phyloP scores from a whole-genome alignment of 176 grass and related monocot species.

The Thalia dealbata region DNA sequence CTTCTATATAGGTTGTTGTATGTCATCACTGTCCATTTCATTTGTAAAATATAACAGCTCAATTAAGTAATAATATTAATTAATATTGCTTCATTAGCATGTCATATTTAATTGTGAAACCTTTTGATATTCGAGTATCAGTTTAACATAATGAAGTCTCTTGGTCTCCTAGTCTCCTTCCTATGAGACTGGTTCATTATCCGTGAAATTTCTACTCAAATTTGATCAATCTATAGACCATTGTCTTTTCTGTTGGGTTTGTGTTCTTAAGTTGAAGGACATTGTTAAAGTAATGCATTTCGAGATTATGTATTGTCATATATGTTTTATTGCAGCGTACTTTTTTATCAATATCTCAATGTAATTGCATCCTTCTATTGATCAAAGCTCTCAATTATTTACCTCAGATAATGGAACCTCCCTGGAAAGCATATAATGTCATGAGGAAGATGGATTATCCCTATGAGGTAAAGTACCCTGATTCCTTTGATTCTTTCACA shows the following conservation, averaged over 20 bases:
- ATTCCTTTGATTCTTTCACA: neutral
- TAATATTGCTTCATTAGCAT: neutral
- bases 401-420: conserved; percentile 33
- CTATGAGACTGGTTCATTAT: neutral
- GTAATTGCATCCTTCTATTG: too few relatives aligned
- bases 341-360: neutral
- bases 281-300: neutral
- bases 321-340: neutral
- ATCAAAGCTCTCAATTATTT: neutral
- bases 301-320: neutral
- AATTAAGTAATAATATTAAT: neutral
- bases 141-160: neutral
- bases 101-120: neutral
- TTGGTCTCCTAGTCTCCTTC: neutral
- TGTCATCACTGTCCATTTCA: too few relatives aligned
- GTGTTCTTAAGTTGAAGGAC: neutral
- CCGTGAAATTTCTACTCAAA: neutral
- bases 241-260: neutral
- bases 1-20: too few relatives aligned
- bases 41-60: neutral
- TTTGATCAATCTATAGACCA: neutral
- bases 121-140: neutral
- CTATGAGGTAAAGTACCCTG: conserved; percentile 20
- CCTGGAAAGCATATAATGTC: conserved; percentile 32
- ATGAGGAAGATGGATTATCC: conserved; percentile 39